Evolutionary conservation across 768 basidiomycete species (phyloP).

Genomic region (Coprinopsis cinerea): DNA sequence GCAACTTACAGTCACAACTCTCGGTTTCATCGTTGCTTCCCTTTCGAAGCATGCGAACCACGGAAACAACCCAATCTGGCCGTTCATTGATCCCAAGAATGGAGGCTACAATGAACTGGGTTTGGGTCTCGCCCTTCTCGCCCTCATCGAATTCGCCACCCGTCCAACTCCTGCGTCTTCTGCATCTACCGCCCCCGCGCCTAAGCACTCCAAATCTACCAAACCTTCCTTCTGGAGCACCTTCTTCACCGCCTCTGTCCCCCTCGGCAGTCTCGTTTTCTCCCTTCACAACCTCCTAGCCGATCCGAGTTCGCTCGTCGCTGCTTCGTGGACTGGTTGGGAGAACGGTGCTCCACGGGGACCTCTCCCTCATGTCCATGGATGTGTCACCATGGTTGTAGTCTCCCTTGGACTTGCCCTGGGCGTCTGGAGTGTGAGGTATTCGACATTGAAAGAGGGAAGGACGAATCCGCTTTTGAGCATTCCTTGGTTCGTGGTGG

Average conservation of each 20-base stretch:
- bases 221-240: not conserved
- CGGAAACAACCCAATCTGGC: slow-evolving; percentile 84
- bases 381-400: slow-evolving; percentile 59
- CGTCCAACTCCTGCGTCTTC: slow-evolving; percentile 26
- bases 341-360: slow-evolving; percentile 53
- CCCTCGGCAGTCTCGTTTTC: slow-evolving; percentile 66
- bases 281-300: slow-evolving; percentile 66
- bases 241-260: slow-evolving; percentile 34
- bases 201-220: not conserved
- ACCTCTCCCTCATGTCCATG: slow-evolving; percentile 67
- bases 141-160: slow-evolving; percentile 49
- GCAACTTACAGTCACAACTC: slow-evolving; percentile 44
- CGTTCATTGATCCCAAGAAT: slow-evolving; percentile 57
- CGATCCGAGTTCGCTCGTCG: slow-evolving; percentile 72
- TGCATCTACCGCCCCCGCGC: not conserved
- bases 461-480: slow-evolving; percentile 19
- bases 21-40: slow-evolving; percentile 63
- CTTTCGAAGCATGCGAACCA: slow-evolving; percentile 74
- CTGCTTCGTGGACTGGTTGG: slow-evolving; percentile 92
- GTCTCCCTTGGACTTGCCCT: slow-evolving; percentile 53
- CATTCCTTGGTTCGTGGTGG: slow-evolving; percentile 51
- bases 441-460: slow-evolving; percentile 26
- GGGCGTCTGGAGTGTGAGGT: slow-evolving; percentile 16
- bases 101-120: slow-evolving; percentile 70
- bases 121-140: slow-evolving; percentile 48